Evolutionary conservation across 2,329 filamentous ascomycete genomes (phyloP), one percentile per base, ranked within the genome.

Genomic region (Davidsoniella eucalypti): DNA sequence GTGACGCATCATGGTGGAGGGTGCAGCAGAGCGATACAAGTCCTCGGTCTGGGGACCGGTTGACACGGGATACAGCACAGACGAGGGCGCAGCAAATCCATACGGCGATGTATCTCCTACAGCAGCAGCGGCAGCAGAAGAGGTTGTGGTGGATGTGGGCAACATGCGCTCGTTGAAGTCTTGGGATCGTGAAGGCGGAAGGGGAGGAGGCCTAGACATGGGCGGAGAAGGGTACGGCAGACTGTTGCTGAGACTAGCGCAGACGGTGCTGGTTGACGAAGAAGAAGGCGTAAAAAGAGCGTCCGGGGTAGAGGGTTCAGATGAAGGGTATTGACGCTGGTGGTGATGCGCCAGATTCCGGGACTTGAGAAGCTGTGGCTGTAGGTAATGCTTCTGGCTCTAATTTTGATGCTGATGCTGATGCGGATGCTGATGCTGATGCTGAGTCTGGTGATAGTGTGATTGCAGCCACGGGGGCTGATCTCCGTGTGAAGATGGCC

Each of bases 171-270:
- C 70, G 65, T 68, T 69, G 60, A 69, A 69, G 65, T 78, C 73
- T 64, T 68, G 71, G 63, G 70, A 70, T 68, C 66, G 63, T 68
- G 74, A 78, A 62, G 71, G 68, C 64, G 76, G 73, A 59, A 72
- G 67, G 58, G 71, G 71, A 60, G 78, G 76, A 69, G 78, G 80
- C 63, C 76, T 77, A 70, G 79, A 82, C 79, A 82, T 82, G 72
- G 79, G 79, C 68, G 79, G 78, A 71, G 79, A 82, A 63, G 78
- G 78, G 67, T 82, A 82, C 63, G 73, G 75, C 40, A 17, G 25
- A 17, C 7, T 43, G 40, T 16, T 23, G 43, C 33, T 49, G 26
- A 25, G 14, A 21, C 16, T 37, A 39, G 17, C 17, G 14, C 18
- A 33, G n/a, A 14, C 21, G 10, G 8, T 9, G 16, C 33, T 47